Percentiles rank a stretch among this genome's conserved stretches.
Evolutionary conservation across 768 basidiomycete genomes (phyloP).

Genomic region (Leccinum truebloodii): DNA sequence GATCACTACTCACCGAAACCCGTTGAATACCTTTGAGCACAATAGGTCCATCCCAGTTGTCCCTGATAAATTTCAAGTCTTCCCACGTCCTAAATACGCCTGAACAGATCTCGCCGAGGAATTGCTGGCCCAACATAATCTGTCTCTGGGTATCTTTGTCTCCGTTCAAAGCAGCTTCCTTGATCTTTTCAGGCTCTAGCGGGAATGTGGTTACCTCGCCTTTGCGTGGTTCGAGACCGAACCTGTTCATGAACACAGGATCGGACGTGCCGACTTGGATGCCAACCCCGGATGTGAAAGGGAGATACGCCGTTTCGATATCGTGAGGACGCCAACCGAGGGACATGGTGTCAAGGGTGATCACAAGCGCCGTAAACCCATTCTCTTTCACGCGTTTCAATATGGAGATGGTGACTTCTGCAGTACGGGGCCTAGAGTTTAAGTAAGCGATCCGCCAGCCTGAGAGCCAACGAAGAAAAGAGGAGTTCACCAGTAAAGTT

Average conservation of each 20-base stretch:
- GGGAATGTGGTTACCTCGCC: slow-evolving; percentile 53
- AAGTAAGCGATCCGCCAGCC: background rate
- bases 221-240: slow-evolving; percentile 43
- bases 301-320: slow-evolving; percentile 61
- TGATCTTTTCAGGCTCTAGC: slow-evolving; percentile 50
- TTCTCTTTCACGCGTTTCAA: slow-evolving; percentile 64
- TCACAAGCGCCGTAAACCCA: slow-evolving; percentile 70
- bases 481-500: slow-evolving; percentile 68
- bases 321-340: slow-evolving; percentile 82
- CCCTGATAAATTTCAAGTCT: slow-evolving; percentile 63
- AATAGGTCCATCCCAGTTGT: slow-evolving; percentile 78
- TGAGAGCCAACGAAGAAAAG: background rate
- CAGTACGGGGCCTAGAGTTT: slow-evolving; percentile 53
- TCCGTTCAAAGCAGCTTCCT: slow-evolving; percentile 45
- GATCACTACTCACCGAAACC: slow-evolving; percentile 46
- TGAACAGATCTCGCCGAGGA: slow-evolving; percentile 63
- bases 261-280: slow-evolving; percentile 69
- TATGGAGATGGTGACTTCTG: slow-evolving; percentile 64
- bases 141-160: slow-evolving; percentile 43
- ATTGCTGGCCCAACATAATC: slow-evolving; percentile 55
- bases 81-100: slow-evolving; percentile 71
- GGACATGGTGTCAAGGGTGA: slow-evolving; percentile 74
- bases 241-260: slow-evolving; percentile 72
- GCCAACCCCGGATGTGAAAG: slow-evolving; percentile 66
- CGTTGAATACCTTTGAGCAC: slow-evolving; percentile 78